Evolutionary conservation across 2,329 filamentous ascomycete genomes (phyloP).

Genomic region (Colletotrichum trifolii): DNA sequence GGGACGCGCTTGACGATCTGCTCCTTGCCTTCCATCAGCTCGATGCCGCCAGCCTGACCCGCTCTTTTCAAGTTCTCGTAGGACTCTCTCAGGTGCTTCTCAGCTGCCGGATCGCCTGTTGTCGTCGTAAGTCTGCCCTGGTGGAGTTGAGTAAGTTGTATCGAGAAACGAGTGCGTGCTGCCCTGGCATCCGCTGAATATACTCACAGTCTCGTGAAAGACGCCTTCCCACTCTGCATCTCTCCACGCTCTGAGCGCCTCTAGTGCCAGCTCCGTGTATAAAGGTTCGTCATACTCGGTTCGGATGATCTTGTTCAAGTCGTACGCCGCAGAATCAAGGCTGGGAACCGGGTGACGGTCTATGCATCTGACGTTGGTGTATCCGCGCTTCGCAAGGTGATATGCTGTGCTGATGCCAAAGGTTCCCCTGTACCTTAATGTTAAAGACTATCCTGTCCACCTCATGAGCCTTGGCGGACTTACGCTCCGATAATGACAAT

Average conservation of each 20-base stretch:
- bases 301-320: constrained; percentile 34
- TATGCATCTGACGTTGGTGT: constrained; percentile 35
- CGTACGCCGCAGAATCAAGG: constrained; percentile 36
- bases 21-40: constrained; percentile 23
- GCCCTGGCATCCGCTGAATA: background rate
- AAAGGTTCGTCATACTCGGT: constrained; percentile 33
- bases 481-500: constrained; percentile 37
- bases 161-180: too few species aligned
- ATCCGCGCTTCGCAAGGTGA: constrained; percentile 35
- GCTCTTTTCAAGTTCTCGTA: constrained; percentile 31
- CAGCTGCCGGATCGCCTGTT: constrained; percentile 17
- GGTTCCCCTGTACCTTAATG: background rate
- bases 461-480: background rate
- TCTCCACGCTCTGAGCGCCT: constrained; percentile 35
- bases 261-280: constrained; percentile 16
- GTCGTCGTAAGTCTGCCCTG: constrained; percentile 36
- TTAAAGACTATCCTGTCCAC: too few species aligned
- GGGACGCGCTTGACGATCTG: constrained; percentile 28
- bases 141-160: background rate
- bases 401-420: constrained; percentile 33
- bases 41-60: constrained; percentile 8
- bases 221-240: constrained; percentile 27
- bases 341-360: constrained; percentile 33
- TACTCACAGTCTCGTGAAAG: constrained; percentile 35
- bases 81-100: constrained; percentile 31